Conservation (phyloP, 352 stramenopile species). For the Phytopythium chamaehyphon region DNA sequence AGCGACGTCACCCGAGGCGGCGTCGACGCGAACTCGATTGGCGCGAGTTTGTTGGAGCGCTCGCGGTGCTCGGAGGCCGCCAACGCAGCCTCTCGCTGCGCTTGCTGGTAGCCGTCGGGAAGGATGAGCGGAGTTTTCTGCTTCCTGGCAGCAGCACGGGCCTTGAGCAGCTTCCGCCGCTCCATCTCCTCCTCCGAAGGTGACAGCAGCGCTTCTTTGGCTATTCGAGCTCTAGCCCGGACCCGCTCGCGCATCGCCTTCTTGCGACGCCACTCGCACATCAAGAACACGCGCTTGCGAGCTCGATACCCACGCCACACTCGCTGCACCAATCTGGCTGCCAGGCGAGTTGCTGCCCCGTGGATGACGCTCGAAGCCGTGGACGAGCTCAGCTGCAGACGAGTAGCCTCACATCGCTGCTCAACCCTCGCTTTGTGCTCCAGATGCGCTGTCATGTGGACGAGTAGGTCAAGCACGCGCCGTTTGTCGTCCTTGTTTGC, state of each 20-base stretch:
- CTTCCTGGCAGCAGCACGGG: slow-evolving; percentile 25
- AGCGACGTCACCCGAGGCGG: slow-evolving; percentile 23
- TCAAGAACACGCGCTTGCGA: slow-evolving; percentile 15
- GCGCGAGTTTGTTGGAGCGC: slow-evolving; percentile 27
- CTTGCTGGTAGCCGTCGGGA: slow-evolving; percentile 2
- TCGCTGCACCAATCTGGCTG: slow-evolving; percentile 37
- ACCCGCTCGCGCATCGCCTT: slow-evolving; percentile 21
- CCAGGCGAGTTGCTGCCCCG: slow-evolving; percentile 18
- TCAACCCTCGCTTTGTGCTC: slow-evolving; percentile 10
- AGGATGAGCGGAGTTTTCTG: slow-evolving; percentile 23
- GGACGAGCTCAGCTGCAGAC: slow-evolving; percentile 9
- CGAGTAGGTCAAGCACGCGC: slow-evolving; percentile 21
- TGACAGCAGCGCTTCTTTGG: slow-evolving; percentile 24
- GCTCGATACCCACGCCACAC: slow-evolving; percentile 50
- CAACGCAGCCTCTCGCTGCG: slow-evolving; percentile 5
- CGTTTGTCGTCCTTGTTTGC: slow-evolving; percentile 15
- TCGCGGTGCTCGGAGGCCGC: slow-evolving; percentile 8
- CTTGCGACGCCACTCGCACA: slow-evolving; percentile 22
- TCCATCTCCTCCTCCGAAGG: slow-evolving; percentile 16
- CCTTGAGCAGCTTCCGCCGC: slow-evolving; percentile 12
- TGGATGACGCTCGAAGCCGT: slow-evolving; percentile 9
- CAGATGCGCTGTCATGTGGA: slow-evolving; percentile 12
- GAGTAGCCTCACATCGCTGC: slow-evolving; percentile 3
- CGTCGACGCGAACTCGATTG: slow-evolving; percentile 24
- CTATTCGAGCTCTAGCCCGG: slow-evolving; percentile 26